Evolutionary conservation across 768 basidiomycete genomes (phyloP).

Genomic region (Kwoniella sp.): DNA sequence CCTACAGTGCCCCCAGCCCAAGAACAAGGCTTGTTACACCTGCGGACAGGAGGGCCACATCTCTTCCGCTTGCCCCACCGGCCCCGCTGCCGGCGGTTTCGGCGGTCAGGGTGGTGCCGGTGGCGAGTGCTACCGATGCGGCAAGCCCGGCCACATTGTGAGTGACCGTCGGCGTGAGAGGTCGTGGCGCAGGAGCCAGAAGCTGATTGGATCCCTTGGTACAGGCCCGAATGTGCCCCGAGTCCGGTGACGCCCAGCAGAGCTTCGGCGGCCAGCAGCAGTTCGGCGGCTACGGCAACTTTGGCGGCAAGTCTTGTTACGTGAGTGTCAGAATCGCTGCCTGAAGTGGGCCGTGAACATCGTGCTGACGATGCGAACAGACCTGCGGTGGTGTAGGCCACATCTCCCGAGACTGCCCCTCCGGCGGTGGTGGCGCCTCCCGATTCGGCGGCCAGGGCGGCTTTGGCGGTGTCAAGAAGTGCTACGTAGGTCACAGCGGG

Average conservation of each 20-base stretch:
- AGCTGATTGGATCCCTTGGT: background rate
- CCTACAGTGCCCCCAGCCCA: constrained; percentile 45
- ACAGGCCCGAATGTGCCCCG: constrained; percentile 47
- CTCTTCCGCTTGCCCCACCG: constrained; percentile 44
- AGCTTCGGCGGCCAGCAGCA: constrained; percentile 20
- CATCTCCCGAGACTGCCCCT: constrained; percentile 49
- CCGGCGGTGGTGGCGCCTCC: constrained; percentile 33
- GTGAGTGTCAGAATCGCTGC: constrained; percentile 32
- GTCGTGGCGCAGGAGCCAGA: background rate
- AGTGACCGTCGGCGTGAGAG: constrained; percentile 6
- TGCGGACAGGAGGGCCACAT: constrained; percentile 50
- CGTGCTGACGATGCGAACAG: constrained; percentile 16
- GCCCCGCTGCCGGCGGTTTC: constrained; percentile 34
- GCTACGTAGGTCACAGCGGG: constrained; percentile 45
- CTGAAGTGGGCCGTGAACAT: background rate
- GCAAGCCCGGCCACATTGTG: constrained; percentile 50
- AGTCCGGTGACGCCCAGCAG: constrained; percentile 33
- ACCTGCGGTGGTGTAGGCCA: constrained; percentile 52
- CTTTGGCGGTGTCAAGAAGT: constrained; percentile 38
- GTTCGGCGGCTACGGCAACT: constrained; percentile 22
- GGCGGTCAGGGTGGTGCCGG: constrained; percentile 27
- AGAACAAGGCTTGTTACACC: constrained; percentile 49
- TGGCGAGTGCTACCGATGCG: constrained; percentile 50
- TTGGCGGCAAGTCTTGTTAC: constrained; percentile 46
- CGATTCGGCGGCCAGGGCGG: constrained; percentile 30